Evolutionary conservation across 495 filamentous ascomycete genomes (phyloP).

Genomic region (Immersiella caudata): DNA sequence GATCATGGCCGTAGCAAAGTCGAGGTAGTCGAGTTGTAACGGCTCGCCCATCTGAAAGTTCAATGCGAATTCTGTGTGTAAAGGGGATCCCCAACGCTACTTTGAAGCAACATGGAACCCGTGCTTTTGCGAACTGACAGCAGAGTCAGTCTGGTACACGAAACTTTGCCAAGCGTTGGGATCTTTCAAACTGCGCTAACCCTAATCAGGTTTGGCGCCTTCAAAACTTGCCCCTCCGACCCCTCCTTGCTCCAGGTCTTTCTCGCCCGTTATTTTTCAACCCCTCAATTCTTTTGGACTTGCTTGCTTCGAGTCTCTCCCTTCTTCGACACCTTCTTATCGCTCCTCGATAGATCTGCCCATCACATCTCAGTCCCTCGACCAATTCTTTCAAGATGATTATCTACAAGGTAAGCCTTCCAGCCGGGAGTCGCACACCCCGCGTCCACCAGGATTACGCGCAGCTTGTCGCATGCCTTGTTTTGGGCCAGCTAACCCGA

Average conservation of each 20-base stretch:
- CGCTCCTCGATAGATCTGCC: conserved; percentile 13
- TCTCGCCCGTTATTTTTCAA: conserved; percentile 23
- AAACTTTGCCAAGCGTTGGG: conserved; percentile 12
- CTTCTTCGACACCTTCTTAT: conserved; percentile 17
- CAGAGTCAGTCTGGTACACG: background rate
- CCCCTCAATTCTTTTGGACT: conserved; percentile 17
- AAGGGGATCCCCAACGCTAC: background rate
- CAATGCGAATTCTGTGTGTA: too few species aligned
- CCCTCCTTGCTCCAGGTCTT: conserved; percentile 20
- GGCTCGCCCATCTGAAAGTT: too few species aligned
- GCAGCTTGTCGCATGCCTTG: conserved; percentile 6
- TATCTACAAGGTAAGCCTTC: conserved; percentile 81
- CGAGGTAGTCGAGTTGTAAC: too few species aligned
- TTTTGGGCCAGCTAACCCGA: conserved; percentile 19
- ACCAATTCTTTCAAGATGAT: conserved; percentile 68
- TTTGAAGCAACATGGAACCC: background rate
- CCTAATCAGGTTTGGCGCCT: background rate
- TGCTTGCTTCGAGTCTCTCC: conserved; percentile 13
- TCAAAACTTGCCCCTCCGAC: conserved; percentile 32
- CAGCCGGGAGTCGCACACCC: background rate
- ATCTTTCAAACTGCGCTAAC: background rate
- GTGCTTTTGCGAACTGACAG: background rate
- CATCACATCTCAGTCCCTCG: conserved; percentile 7
- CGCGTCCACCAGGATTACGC: background rate
- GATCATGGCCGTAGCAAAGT: too few species aligned